phyloP scores from a whole-genome alignment of 305 asterid genomes.

The Fraxinus platypoda region DNA sequence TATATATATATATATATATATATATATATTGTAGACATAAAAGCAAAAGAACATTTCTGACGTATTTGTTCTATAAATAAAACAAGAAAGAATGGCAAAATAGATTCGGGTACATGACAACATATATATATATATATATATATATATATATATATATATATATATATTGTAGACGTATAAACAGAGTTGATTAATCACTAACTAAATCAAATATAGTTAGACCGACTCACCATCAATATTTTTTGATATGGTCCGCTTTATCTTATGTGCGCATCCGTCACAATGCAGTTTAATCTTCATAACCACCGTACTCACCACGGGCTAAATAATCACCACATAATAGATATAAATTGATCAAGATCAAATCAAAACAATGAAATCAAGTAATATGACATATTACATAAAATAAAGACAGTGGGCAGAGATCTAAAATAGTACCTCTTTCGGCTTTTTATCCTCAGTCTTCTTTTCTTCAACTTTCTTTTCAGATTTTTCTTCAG shows the following conservation, averaged over 20 bases:
- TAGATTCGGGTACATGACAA: too few species aligned
- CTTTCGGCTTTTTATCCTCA: slow-evolving; percentile 45
- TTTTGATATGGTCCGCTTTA: slow-evolving; percentile 50
- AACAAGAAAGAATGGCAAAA: not conserved
- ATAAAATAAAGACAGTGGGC: not conserved
- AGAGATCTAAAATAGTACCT: slow-evolving; percentile 37
- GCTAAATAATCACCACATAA: slow-evolving; percentile 33
- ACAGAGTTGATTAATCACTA: not conserved
- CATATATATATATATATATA: too few species aligned
- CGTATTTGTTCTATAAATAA: too few species aligned
- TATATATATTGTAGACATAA: too few species aligned
- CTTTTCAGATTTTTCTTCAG: slow-evolving; percentile 37
- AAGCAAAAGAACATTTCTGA: too few species aligned
- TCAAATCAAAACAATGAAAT: not conserved
- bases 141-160: too few species aligned
- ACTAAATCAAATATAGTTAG: slow-evolving; percentile 4
- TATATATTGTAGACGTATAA: not conserved
- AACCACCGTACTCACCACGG: slow-evolving; percentile 43
- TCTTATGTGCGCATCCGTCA: slow-evolving; percentile 66
- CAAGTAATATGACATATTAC: not conserved
- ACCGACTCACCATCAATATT: slow-evolving; percentile 58
- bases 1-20: too few species aligned
- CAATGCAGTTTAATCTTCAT: slow-evolving; percentile 71
- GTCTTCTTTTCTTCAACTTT: slow-evolving; percentile 36
- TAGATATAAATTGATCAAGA: not conserved